These are phyloP conservation scores for Raddia distichophylla DNA, from an alignment of 176 grass and related monocot genomes.

Conservation along the genomic window DNA sequence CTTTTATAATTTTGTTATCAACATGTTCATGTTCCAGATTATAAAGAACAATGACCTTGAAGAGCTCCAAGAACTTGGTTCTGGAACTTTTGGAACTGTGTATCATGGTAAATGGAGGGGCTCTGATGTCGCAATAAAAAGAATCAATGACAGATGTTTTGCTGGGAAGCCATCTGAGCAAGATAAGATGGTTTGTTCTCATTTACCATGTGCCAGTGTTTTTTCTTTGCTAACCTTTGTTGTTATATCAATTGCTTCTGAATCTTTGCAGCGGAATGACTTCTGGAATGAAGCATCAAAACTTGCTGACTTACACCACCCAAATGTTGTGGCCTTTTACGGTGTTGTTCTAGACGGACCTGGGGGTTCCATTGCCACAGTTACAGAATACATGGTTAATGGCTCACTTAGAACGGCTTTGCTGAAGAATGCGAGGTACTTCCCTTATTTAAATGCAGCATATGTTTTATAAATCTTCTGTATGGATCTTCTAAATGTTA, in stretches of 20 bases:
- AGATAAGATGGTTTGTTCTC: conserved; percentile 74
- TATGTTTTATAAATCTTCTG: conserved; percentile 17
- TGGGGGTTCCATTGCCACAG: conserved; percentile 85
- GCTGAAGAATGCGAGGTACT: conserved; percentile 88
- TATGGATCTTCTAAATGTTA: conserved; percentile 20
- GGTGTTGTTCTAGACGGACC: conserved; percentile 95
- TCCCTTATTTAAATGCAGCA: conserved; percentile 28
- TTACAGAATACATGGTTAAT: conserved; percentile 99
- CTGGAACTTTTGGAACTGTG: conserved; percentile 96
- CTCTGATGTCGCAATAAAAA: conserved; percentile 95
- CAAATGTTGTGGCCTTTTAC: conserved; percentile 96
- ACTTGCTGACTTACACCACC: conserved; percentile 88
- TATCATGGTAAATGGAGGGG: conserved; percentile 99
- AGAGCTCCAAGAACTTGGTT: conserved; percentile 92
- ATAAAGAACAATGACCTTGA: conserved; percentile 98
- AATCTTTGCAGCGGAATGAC: conserved; percentile 69
- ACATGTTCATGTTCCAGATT: conserved; percentile 58
- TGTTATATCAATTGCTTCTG: conserved; percentile 26
- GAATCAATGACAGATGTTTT: conserved; percentile 93
- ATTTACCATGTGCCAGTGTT: background rate
- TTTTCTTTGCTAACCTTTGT: background rate
- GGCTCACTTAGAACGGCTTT: conserved; percentile 88
- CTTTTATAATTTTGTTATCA: conserved; percentile 29
- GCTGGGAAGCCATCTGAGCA: conserved; percentile 95
- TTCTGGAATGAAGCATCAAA: conserved; percentile 99